A percentile compares a stretch with the other conserved stretches of the same genome.
Evolutionary conservation across 2,329 filamentous ascomycete species (phyloP).

Genomic region (Thielaviopsis populi): DNA sequence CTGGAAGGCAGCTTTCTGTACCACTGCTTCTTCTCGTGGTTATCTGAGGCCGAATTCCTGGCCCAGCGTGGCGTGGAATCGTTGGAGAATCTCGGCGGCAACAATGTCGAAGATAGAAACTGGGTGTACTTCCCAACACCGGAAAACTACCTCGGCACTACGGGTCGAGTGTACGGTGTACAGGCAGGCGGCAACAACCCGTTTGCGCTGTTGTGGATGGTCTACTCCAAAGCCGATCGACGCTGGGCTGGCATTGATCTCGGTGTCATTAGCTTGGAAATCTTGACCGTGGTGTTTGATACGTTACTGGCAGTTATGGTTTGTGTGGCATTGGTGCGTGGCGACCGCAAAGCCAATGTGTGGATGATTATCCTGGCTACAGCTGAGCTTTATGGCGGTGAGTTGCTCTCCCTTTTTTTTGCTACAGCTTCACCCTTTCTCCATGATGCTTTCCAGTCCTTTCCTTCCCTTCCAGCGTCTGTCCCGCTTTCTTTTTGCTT

Average conservation of each 20-base stretch:
- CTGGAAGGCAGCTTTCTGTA: constrained; percentile 87
- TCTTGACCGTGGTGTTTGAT: constrained; percentile 48
- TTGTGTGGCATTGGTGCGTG: constrained; percentile 43
- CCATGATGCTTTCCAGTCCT: too few relatives aligned
- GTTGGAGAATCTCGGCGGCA: constrained; percentile 12
- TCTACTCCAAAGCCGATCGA: constrained; percentile 49
- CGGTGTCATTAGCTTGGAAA: constrained; percentile 48
- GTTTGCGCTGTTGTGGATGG: constrained; percentile 51
- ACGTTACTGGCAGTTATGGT: constrained; percentile 45
- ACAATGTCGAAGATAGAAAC: constrained; percentile 12
- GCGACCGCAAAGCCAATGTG: constrained; percentile 40
- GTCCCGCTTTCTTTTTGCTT: neutral
- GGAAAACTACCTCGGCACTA: constrained; percentile 36
- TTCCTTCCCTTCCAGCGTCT: neutral
- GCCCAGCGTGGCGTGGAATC: constrained; percentile 6
- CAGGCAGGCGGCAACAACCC: constrained; percentile 40
- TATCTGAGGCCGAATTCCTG: constrained; percentile 21
- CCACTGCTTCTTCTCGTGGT: constrained; percentile 69
- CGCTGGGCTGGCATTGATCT: constrained; percentile 50
- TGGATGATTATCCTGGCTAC: constrained; percentile 51
- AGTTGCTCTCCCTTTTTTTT: constrained; percentile 19
- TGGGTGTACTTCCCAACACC: constrained; percentile 32
- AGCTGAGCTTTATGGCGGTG: constrained; percentile 50
- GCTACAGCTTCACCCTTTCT: neutral
- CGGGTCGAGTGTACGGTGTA: constrained; percentile 37